Base-by-base conservation (phyloP, 768 basidiomycete genomes). In the Leucocoprinus sp. region DNA sequence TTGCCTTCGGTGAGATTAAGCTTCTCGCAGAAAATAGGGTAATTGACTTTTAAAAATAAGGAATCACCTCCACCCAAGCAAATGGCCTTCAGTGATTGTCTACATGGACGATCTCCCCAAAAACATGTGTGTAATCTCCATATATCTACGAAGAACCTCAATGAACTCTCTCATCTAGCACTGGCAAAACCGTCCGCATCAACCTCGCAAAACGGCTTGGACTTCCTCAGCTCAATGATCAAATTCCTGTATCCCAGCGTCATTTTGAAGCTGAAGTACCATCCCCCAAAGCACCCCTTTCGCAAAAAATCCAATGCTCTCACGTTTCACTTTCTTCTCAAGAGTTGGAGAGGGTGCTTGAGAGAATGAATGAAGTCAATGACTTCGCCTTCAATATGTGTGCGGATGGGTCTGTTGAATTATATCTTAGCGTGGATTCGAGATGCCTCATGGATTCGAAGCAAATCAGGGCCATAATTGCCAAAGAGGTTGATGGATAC, bases 101-200 rank as follows among this genome's bases (percentile, higher is more conserved):
- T 74, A 70, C 52, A 73, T 74, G 65, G 59, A 65, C 29, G 66
- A 68, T 43, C 50, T 74, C 3, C 72, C 72, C 7, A 72, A 70
- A 57, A 72, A 72, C 56, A 60, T 51, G 64, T 64, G 35, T 31
- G 50, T 29, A 22, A n/a, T 18, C 21, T 28, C 37, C 12, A 9
- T 9, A 22, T 38, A 42, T 26, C 14, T 35, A 4, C 37, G 23
- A 41, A 9, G 22, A 37, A 18, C 14, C 34, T 45, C 42, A 24
- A 42, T 37, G 9, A 14, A 37, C 15, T 22, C 19, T 18, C 17
- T 42, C 39, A 23, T 34, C 4, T 44, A 67, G 61, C 38, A 68
- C 69, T 22, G 71, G 71, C 37, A 72, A 74, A 54, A 66, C 68
- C n/a, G 58, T 71, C 8, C 65, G 71, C 8, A 71, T 72, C 54